Evolutionary conservation across 2,329 filamentous ascomycete genomes (phyloP), one percentile per base, ranked within the genome.

Genomic region (Mycosphaerella sp.): DNA sequence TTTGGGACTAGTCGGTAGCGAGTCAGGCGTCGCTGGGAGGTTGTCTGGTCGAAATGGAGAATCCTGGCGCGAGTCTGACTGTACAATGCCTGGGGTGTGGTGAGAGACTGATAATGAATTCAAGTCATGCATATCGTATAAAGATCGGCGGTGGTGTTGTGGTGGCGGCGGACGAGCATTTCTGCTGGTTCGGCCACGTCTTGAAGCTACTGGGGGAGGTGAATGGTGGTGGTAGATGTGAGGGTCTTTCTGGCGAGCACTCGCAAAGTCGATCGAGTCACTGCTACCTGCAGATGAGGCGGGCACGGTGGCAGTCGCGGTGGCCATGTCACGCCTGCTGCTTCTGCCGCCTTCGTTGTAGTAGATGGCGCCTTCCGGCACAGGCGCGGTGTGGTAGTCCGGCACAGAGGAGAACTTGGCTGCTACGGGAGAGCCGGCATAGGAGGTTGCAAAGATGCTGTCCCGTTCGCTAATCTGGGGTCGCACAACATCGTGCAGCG

Each of bases 391-490:
- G 37, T 25, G 35, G 25, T 42, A 48, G 41, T 18, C 30, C 43
- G 48, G 37, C 5, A 30, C 17, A 36, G 37, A 41, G 14, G 50
- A 41, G 50, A 41, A 47, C 30, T 36, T 54, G 25, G 69, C 70
- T 52, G 66, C 61, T 50, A 63, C 64, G 57, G 75, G 73, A 61
- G 75, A 73, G 53, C 73, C 71, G 1, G 77, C 68, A 65, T 82
- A 83, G 58, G 79, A 79, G 30, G 79, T 82, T 46, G 80, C 79
- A 62, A 82, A 82, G 64, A 83, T 82, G 66, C 76, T 80, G 65
- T 83, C 80, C 60, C 80, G 70, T 66, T 83, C 80, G 21, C 78
- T 79, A 56, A 82, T 70, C 67, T 79, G 79, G 42, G 79, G 78
- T 27, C 62, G 65, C 54, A 71, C 68, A 41, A 57, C 65, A 68